phyloP scores from a whole-genome alignment of 768 basidiomycete genomes.

The Leccinum imitatum region DNA sequence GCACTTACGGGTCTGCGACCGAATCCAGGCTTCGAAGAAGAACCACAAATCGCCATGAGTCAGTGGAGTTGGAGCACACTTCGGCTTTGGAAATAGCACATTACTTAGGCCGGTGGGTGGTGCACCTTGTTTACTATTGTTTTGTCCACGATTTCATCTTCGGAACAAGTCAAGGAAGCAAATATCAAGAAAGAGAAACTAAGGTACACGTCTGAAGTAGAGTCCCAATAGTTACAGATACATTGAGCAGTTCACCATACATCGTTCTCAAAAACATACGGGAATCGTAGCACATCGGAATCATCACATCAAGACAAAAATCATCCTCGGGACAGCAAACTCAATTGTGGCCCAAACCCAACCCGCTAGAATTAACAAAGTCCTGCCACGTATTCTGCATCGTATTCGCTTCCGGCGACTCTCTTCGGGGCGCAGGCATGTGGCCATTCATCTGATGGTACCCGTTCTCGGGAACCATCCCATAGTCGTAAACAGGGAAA shows the following conservation, averaged over 20 bases:
- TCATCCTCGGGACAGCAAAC: background rate
- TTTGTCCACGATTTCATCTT: slow-evolving; percentile 5
- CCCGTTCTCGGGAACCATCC: slow-evolving; percentile 33
- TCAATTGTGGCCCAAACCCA: slow-evolving; percentile 18
- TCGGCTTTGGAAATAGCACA: background rate
- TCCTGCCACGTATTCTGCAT: slow-evolving; percentile 66
- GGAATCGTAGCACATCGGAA: slow-evolving; percentile 8
- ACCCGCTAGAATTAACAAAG: slow-evolving; percentile 44
- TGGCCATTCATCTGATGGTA: slow-evolving; percentile 40
- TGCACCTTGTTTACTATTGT: slow-evolving; percentile 23
- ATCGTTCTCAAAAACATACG: slow-evolving; percentile 11
- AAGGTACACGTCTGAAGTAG: slow-evolving; percentile 14
- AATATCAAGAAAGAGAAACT: background rate
- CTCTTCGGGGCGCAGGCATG: slow-evolving; percentile 35
- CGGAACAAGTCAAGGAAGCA: background rate
- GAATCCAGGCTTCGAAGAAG: slow-evolving; percentile 54
- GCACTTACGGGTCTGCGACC: slow-evolving; percentile 39
- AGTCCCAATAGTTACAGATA: slow-evolving; percentile 22
- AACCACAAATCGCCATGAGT: slow-evolving; percentile 58
- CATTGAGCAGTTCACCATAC: slow-evolving; percentile 7
- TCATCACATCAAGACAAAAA: slow-evolving; percentile 9
- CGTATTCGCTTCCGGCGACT: slow-evolving; percentile 56
- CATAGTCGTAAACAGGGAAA: slow-evolving; percentile 77
- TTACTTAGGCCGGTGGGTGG: background rate
- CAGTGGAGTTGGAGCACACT: background rate